Base-by-base conservation (phyloP, 257 asterid species). In the Ajuga chamaepitys region DNA sequence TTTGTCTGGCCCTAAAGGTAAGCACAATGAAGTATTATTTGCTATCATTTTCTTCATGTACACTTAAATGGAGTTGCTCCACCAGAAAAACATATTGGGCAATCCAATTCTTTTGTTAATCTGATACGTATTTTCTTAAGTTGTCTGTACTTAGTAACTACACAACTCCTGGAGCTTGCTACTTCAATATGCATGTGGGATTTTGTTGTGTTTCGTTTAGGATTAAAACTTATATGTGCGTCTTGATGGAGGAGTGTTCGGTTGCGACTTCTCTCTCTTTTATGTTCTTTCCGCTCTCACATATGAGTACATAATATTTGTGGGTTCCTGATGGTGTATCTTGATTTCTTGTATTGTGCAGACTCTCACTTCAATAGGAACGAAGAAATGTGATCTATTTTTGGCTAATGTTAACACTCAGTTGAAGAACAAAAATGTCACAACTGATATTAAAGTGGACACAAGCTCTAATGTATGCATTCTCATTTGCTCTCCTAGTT, bases 391-490 rank as follows among this genome's bases (percentile, higher is more conserved):
- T 60, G 91, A 85, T 11, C 59, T 85, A 25, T 85, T 85, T 72
- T 44, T 85, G 75, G 88, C 91, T 54, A 88, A 85, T 80, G 78
- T 85, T 14, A 85, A 66, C 72, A 82, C 91, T 25, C 88, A 80
- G 70, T 62, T 82, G 83, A 85, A 82, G 77, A 74, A 76, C 81
- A 82, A 82, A 75, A 85, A 85, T 66, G 14, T 82, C 73, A 82
- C 88, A 40, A 82, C 88, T 40, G 91, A 82, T 59, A 61, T 85
- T 42, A 85, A 77, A 82, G 91, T 85, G 42, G 91, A 85, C 75
- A 82, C 88, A 4, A 44, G 62, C 75, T 80, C 91, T 60, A 85
- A 85, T 18, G 91, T 85, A 72, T 10, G 73, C 48, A 28, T 44
- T 12, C 0, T 17, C 53, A 5, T 25, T 40, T 50, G 13, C 22